Conservation (phyloP, 441 rosid genomes). For the Mallotus repandus region DNA sequence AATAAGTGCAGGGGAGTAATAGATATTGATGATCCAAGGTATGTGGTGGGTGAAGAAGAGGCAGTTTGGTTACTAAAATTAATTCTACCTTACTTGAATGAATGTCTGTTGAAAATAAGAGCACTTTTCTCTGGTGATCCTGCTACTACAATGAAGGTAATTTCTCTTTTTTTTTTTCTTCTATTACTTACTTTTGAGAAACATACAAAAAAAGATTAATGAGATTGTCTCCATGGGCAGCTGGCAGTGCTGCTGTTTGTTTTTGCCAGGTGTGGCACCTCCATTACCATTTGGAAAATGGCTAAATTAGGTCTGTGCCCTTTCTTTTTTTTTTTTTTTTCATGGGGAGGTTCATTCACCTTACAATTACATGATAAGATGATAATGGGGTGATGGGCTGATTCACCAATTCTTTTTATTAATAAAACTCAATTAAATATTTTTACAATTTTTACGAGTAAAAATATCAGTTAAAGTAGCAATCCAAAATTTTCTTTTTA, state of each 20-base stretch:
- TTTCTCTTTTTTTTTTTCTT: not conserved
- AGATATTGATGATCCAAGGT: constrained; percentile 41
- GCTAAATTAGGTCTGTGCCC: constrained; percentile 58
- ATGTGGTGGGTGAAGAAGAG: constrained; percentile 77
- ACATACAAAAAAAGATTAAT: constrained; percentile 17
- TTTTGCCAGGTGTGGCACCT: constrained; percentile 82
- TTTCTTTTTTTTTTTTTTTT: not conserved
- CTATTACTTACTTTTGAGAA: not conserved
- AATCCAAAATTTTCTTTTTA: no score
- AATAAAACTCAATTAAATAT: no score
- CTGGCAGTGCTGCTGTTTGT: constrained; percentile 82
- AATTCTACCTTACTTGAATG: constrained; percentile 82
- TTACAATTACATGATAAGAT: no score
- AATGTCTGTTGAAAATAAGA: constrained; percentile 62
- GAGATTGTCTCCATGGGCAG: constrained; percentile 47
- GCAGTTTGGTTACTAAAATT: constrained; percentile 66
- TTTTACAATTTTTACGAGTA: no score
- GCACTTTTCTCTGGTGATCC: constrained; percentile 93
- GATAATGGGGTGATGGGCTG: no score
- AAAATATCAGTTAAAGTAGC: no score
- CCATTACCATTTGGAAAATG: constrained; percentile 91
- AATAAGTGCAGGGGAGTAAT: constrained; percentile 41
- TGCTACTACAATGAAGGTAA: constrained; percentile 88
- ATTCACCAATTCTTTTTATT: no score
- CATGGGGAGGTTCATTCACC: not conserved